Evolutionary conservation across 352 stramenopile genomes (phyloP).

Genomic region (Phytophthora crassamura): DNA sequence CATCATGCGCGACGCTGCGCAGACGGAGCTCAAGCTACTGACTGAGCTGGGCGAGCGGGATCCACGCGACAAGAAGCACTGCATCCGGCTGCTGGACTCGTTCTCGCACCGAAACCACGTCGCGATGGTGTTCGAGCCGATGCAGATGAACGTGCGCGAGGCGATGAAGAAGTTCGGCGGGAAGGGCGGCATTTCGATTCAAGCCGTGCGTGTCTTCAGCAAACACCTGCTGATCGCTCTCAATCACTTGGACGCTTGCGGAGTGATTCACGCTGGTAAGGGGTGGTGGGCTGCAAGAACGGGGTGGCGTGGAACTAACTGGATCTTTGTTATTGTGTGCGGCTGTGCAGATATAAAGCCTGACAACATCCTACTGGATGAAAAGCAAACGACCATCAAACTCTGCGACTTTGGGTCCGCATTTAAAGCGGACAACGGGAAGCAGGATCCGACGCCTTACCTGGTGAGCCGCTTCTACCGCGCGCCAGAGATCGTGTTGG

Average conservation of each 20-base stretch:
- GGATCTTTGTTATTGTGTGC: conserved; percentile 1
- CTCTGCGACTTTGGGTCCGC: conserved; percentile 98
- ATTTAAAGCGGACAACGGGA: conserved; percentile 91
- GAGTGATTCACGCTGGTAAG: conserved; percentile 94
- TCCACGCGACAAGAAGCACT: conserved; percentile 83
- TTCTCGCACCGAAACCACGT: conserved; percentile 96
- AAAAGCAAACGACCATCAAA: conserved; percentile 95
- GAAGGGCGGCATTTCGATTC: conserved; percentile 83
- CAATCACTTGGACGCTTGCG: conserved; percentile 73
- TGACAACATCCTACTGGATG: conserved; percentile 98
- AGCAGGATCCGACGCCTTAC: conserved; percentile 97
- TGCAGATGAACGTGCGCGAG: conserved; percentile 97
- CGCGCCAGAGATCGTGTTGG: conserved; percentile 94
- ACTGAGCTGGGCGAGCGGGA: conserved; percentile 75
- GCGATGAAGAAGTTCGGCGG: conserved; percentile 92
- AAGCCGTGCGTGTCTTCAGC: conserved; percentile 85
- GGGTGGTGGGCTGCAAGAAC: no score
- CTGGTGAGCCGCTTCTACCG: conserved; percentile 99
- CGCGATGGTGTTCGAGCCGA: conserved; percentile 97
- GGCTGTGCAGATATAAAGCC: conserved; percentile 94
- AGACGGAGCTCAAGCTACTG: conserved; percentile 87
- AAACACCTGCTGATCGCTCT: conserved; percentile 84
- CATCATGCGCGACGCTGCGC: conserved; percentile 96
- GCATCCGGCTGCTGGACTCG: conserved; percentile 80
- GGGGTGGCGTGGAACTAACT: conserved; percentile 13